phyloP scores from a whole-genome alignment of 164 flowering plant species.

The Cinnamomum micranthum region DNA sequence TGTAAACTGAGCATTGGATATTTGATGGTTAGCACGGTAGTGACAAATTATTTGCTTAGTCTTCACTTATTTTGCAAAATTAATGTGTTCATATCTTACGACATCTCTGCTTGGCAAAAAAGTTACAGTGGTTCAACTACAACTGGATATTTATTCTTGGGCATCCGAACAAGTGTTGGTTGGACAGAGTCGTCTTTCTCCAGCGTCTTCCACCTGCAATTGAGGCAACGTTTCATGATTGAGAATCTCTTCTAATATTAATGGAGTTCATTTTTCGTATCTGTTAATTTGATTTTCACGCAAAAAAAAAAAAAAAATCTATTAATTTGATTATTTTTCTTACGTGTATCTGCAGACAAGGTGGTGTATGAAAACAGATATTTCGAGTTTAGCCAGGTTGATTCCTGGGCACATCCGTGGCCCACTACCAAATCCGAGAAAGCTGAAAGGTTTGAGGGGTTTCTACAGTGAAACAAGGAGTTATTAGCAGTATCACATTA shows the following conservation, averaged over 20 bases:
- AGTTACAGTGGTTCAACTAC: conserved; percentile 34
- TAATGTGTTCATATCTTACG: not conserved
- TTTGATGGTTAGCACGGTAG: not conserved
- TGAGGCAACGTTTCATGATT: conserved; percentile 1
- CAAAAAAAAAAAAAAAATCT: too few relatives aligned
- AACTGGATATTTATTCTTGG: conserved; percentile 60
- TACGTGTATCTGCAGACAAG: conserved; percentile 63
- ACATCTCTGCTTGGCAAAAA: not conserved
- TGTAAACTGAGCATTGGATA: too few relatives aligned
- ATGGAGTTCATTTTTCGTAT: not conserved
- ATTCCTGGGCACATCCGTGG: conserved; percentile 69
- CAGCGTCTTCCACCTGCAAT: conserved; percentile 52
- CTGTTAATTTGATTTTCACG: not conserved
- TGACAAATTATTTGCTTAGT: not conserved
- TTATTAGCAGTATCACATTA: not conserved
- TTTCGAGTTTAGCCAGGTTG: conserved; percentile 58
- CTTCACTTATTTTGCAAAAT: not conserved
- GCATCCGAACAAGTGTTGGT: conserved; percentile 70
- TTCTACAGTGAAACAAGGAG: conserved; percentile 32
- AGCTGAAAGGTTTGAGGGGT: conserved; percentile 48
- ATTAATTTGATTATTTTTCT: conserved; percentile 8
- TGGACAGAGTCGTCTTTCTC: conserved; percentile 51
- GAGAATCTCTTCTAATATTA: not conserved
- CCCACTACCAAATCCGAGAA: conserved; percentile 63
- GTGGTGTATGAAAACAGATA: conserved; percentile 57